Evolutionary conservation across 352 stramenopile species (phyloP).

Genomic region (Phytophthora foliorum): DNA sequence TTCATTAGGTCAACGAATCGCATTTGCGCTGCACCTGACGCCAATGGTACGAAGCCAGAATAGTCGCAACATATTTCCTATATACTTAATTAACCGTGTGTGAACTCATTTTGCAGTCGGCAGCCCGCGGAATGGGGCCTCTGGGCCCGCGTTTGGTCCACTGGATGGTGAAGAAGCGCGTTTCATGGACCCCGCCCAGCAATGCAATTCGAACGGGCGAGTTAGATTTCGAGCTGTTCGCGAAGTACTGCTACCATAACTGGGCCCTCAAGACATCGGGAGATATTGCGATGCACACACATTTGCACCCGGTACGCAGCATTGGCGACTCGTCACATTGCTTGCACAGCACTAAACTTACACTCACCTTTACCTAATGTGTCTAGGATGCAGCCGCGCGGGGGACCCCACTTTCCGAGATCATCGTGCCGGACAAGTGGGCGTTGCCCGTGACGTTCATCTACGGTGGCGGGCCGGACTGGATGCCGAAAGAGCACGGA

Average conservation of each 20-base stretch:
- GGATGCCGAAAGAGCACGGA: slow-evolving; percentile 75
- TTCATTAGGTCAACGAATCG: slow-evolving; percentile 39
- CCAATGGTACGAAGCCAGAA: slow-evolving; percentile 48
- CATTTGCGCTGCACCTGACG: slow-evolving; percentile 51
- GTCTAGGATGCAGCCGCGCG: slow-evolving; percentile 50
- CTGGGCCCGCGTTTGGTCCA: slow-evolving; percentile 57
- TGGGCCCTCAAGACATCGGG: slow-evolving; percentile 73
- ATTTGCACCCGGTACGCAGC: slow-evolving; percentile 59
- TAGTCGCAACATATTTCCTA: not conserved
- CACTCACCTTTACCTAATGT: not conserved
- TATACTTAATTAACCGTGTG: not conserved
- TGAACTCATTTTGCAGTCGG: slow-evolving; percentile 36
- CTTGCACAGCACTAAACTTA: not conserved
- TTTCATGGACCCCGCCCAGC: slow-evolving; percentile 59
- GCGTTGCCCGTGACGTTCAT: slow-evolving; percentile 72
- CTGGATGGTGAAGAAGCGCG: slow-evolving; percentile 57
- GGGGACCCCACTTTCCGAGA: slow-evolving; percentile 46
- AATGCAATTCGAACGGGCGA: slow-evolving; percentile 77
- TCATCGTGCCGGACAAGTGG: slow-evolving; percentile 55
- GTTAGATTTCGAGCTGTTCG: slow-evolving; percentile 69
- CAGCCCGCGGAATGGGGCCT: slow-evolving; percentile 62
- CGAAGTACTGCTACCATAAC: slow-evolving; percentile 80
- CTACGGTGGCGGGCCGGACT: slow-evolving; percentile 74
- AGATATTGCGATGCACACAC: slow-evolving; percentile 74
- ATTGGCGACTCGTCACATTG: not conserved